Conservation (phyloP, 176 grass and related monocot genomes). For the Raddia distichophylla region DNA sequence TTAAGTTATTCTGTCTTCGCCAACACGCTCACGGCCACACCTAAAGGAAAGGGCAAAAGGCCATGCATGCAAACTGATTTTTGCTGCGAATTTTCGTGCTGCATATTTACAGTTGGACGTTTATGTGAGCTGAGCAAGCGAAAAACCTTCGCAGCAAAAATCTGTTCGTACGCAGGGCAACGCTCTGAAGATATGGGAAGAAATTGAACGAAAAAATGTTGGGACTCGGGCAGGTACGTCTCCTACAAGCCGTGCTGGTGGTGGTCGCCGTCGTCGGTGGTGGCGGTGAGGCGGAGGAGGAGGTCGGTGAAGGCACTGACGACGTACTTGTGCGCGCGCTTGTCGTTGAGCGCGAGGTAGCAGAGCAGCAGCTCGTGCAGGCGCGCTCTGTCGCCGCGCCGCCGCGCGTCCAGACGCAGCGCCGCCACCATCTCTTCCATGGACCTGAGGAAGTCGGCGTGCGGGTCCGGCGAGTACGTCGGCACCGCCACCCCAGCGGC, state of each 20-base stretch:
- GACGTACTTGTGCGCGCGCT: constrained; percentile 85
- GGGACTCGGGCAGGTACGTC: neutral
- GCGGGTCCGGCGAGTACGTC: constrained; percentile 91
- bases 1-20: constrained; percentile 36
- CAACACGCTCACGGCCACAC: constrained; percentile 42
- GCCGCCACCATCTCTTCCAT: constrained; percentile 98
- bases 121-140: neutral
- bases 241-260: neutral
- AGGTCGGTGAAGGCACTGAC: constrained; percentile 94
- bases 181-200: neutral
- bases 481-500: constrained; percentile 80
- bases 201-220: neutral
- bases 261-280: constrained; percentile 5
- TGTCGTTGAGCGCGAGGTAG: constrained; percentile 94
- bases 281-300: constrained; percentile 67
- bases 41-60: constrained; percentile 13
- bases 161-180: constrained; percentile 7
- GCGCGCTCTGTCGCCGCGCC: constrained; percentile 55
- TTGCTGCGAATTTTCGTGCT: neutral
- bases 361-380: constrained; percentile 95
- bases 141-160: constrained; percentile 11
- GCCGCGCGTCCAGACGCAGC: constrained; percentile 65
- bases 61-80: constrained; percentile 1
- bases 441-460: constrained; percentile 79
- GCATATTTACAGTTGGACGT: constrained; percentile 26